These are phyloP conservation scores for Coprinellus micaceus DNA, from an alignment of 768 basidiomycete species.

Conservation along the genomic window DNA sequence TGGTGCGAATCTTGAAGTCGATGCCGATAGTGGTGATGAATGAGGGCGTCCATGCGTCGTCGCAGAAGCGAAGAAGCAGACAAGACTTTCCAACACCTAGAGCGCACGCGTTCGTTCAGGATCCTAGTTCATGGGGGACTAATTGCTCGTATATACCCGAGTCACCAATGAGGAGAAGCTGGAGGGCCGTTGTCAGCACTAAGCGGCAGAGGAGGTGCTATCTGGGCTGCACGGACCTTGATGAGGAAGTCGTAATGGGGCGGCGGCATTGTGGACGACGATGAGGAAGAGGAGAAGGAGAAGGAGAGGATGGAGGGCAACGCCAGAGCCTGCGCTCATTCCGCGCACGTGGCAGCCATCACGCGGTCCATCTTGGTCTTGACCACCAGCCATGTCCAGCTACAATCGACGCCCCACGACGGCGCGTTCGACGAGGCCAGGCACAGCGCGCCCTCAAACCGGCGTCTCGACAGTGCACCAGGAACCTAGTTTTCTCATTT, in stretches of 20 bases:
- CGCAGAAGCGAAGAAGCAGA: constrained; percentile 93
- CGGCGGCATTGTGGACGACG: constrained; percentile 59
- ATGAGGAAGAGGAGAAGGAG: background rate
- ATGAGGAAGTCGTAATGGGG: constrained; percentile 97
- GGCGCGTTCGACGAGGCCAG: constrained; percentile 34
- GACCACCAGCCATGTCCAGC: constrained; percentile 1
- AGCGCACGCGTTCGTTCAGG: background rate
- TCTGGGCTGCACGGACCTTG: constrained; percentile 49
- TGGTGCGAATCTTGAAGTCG: constrained; percentile 99
- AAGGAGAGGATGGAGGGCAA: background rate
- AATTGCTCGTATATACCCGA: constrained; percentile 56
- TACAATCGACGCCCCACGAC: constrained; percentile 7
- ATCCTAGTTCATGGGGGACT: constrained; percentile 2
- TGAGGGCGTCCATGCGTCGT: constrained; percentile 98
- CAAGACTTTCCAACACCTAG: constrained; percentile 95
- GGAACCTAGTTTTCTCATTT: constrained; percentile 62
- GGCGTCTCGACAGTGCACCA: constrained; percentile 65
- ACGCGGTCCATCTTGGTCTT: background rate
- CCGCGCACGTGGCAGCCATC: constrained; percentile 8
- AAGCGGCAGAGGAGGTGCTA: too few species aligned
- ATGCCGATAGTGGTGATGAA: constrained; percentile 99
- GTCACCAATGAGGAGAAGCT: constrained; percentile 95
- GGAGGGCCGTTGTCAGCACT: constrained; percentile 1
- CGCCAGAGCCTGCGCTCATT: too few species aligned
- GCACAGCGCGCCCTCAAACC: constrained; percentile 53